These are phyloP conservation scores for Pichia membranifaciens DNA, from an alignment of 805 yeast species.

Conservation along the genomic window DNA sequence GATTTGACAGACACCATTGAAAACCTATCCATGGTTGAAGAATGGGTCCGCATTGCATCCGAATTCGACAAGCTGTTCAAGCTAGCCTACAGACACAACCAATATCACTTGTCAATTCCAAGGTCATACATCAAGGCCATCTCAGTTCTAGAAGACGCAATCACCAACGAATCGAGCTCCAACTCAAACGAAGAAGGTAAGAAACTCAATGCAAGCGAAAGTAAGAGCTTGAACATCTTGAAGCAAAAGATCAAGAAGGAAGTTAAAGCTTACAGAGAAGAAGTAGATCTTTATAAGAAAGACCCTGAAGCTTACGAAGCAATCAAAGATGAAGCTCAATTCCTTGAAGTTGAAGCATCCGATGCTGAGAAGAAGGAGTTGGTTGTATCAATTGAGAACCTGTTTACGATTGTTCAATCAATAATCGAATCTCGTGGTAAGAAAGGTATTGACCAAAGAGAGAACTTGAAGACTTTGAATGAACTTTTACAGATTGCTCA, in stretches of 20 bases:
- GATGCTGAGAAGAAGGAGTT: constrained; percentile 19
- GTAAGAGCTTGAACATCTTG: constrained; percentile 80
- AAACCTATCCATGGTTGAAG: constrained; percentile 59
- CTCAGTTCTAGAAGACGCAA: constrained; percentile 65
- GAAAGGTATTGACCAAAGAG: constrained; percentile 79
- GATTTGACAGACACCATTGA: constrained; percentile 61
- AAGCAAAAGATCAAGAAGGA: constrained; percentile 85
- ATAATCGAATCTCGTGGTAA: constrained; percentile 91
- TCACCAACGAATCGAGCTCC: constrained; percentile 44
- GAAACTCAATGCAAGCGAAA: constrained; percentile 74
- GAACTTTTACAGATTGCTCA: constrained; percentile 45
- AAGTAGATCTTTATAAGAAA: constrained; percentile 53
- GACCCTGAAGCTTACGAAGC: constrained; percentile 71
- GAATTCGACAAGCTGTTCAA: constrained; percentile 79
- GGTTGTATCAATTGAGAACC: constrained; percentile 31
- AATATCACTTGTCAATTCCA: constrained; percentile 75
- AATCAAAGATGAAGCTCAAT: constrained; percentile 27
- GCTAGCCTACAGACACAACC: constrained; percentile 59
- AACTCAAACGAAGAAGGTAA: constrained; percentile 43
- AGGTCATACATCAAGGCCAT: constrained; percentile 61
- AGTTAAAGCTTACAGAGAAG: constrained; percentile 58
- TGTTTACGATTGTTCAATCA: constrained; percentile 66
- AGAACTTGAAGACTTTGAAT: constrained; percentile 71
- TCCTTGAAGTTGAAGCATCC: constrained; percentile 2
- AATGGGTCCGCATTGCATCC: constrained; percentile 69